These are phyloP conservation scores for Geotrichum restrictum DNA, from an alignment of 1,139 yeast species.

Conservation along the genomic window DNA sequence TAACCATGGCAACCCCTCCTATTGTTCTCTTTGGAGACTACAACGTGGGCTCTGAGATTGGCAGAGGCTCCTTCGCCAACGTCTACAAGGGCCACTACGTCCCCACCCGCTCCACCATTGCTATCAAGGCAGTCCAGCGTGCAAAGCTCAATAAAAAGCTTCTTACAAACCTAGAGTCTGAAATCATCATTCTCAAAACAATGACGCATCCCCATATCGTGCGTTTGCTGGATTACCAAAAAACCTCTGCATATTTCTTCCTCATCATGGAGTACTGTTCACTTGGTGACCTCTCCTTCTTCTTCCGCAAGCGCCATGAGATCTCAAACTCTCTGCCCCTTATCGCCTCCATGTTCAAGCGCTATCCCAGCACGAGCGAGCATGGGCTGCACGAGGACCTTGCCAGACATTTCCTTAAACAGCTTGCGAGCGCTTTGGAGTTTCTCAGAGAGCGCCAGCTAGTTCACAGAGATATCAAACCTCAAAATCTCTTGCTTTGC, in stretches of 20 bases:
- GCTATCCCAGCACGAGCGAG: conserved; percentile 75
- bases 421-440: conserved; percentile 75
- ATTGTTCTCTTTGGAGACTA: conserved; percentile 31
- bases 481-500: conserved; percentile 79
- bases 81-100: conserved; percentile 67
- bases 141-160: conserved; percentile 81
- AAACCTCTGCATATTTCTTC: conserved; percentile 76
- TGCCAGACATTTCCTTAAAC: conserved; percentile 80
- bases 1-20: neutral
- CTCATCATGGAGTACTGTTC: conserved; percentile 97
- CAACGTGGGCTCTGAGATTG: conserved; percentile 70
- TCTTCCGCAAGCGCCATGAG: conserved; percentile 72
- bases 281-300: conserved; percentile 85
- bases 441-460: conserved; percentile 77
- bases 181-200: conserved; percentile 78
- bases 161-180: conserved; percentile 84
- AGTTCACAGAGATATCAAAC: conserved; percentile 91
- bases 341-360: conserved; percentile 65
- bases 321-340: conserved; percentile 74
- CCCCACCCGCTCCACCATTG: conserved; percentile 59
- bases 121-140: conserved; percentile 82
- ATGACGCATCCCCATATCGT: conserved; percentile 93
- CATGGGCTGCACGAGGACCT: conserved; percentile 77
- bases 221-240: conserved; percentile 73
- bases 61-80: conserved; percentile 94